Conservation (phyloP, 768 basidiomycete species). For the Phaffia tasmanica region DNA sequence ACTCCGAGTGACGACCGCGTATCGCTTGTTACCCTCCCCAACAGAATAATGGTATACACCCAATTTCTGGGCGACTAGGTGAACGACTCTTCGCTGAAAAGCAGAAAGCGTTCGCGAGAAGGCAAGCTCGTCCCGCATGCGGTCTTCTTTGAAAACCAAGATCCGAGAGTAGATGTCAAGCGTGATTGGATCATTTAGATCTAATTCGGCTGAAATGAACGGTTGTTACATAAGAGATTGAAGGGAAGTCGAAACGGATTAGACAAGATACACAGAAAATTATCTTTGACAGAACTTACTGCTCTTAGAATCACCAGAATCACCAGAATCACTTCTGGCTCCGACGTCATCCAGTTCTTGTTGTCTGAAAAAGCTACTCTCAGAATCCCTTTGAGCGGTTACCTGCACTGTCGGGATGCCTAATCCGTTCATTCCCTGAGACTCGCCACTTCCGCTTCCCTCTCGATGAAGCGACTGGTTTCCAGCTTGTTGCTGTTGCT, state of each 20-base stretch:
- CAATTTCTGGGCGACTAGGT: constrained; percentile 90
- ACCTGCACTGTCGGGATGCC: constrained; percentile 24
- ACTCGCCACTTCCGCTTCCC: neutral
- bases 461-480: neutral
- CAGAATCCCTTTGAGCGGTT: constrained; percentile 1
- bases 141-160: constrained; percentile 92
- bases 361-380: constrained; percentile 6
- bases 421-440: constrained; percentile 1
- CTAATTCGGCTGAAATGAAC: constrained; percentile 55
- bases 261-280: neutral
- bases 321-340: too few species aligned
- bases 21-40: constrained; percentile 82
- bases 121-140: constrained; percentile 91
- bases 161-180: constrained; percentile 96
- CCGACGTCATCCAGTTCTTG: too few species aligned
- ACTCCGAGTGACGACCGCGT: constrained; percentile 85
- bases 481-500: neutral
- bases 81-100: constrained; percentile 82
- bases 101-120: constrained; percentile 79
- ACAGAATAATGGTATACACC: constrained; percentile 90
- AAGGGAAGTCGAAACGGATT: constrained; percentile 40
- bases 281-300: constrained; percentile 4
- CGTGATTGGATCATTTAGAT: constrained; percentile 89
- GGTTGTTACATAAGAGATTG: constrained; percentile 37
- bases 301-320: constrained; percentile 6